Evolutionary conservation across 345 rosid genomes (phyloP).

Genomic region (Salix exigua): DNA sequence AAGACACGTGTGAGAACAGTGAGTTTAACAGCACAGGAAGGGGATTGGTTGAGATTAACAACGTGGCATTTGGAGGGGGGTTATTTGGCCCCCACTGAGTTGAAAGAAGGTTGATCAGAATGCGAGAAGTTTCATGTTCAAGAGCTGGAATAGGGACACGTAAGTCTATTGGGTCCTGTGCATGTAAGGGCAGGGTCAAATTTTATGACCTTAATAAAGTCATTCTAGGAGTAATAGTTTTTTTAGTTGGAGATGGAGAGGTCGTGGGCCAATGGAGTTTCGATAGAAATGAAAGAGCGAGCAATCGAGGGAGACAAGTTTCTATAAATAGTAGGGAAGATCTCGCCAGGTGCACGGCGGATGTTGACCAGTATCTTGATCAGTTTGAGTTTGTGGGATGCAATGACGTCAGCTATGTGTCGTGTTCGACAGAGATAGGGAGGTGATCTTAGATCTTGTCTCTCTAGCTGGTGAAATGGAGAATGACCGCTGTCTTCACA

Average conservation of each 20-base stretch:
- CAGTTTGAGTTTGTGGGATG: neutral
- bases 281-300: conserved; percentile 5
- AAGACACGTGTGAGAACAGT: conserved; percentile 35
- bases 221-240: neutral
- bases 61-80: conserved; percentile 24
- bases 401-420: neutral
- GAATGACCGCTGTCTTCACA: neutral
- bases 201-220: neutral
- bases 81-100: neutral
- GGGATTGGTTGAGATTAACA: conserved; percentile 27
- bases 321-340: conserved; percentile 18
- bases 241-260: conserved; percentile 25
- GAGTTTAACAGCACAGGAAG: conserved; percentile 22
- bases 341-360: conserved; percentile 34
- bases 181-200: neutral
- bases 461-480: neutral
- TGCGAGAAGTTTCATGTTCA: conserved; percentile 19
- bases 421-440: conserved; percentile 15
- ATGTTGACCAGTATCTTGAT: conserved; percentile 13
- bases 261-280: conserved; percentile 24
- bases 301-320: neutral
- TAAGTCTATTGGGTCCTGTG: conserved; percentile 16
- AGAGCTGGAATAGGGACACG: conserved; percentile 24
- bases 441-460: neutral
- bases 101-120: conserved; percentile 10